Percentiles rank a stretch among this genome's conserved stretches.
Conservation (phyloP, 2,329 filamentous ascomycete species). For the Dichotomopilus funicola region DNA sequence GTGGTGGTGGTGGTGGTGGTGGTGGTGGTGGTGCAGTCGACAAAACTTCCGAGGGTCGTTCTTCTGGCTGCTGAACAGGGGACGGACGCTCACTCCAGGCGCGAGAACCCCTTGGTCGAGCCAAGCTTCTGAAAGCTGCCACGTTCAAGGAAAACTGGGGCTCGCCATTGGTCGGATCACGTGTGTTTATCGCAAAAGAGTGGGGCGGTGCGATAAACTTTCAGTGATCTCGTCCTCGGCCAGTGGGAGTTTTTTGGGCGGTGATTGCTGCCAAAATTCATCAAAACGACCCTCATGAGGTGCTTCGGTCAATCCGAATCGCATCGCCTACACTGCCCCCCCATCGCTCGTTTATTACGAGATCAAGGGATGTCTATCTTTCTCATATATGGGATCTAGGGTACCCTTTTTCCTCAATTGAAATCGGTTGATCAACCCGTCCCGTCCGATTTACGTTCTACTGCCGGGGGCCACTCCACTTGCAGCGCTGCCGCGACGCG, state of each 20-base stretch:
- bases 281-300: slow-evolving; percentile 5
- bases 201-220: too few species aligned
- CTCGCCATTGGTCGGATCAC: slow-evolving; percentile 19
- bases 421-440: not conserved
- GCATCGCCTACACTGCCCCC: not conserved
- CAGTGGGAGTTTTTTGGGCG: not conserved
- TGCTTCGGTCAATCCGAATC: not conserved
- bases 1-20: too few species aligned
- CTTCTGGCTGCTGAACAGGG: too few species aligned
- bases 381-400: not conserved
- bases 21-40: too few species aligned
- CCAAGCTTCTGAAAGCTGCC: slow-evolving; percentile 39
- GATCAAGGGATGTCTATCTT: not conserved
- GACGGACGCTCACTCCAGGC: too few species aligned
- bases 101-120: not conserved
- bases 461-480: slow-evolving; percentile 3
- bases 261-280: slow-evolving; percentile 7
- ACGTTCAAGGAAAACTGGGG: slow-evolving; percentile 40
- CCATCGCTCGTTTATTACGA: not conserved
- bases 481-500: slow-evolving; percentile 9
- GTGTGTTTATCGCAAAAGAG: slow-evolving; percentile 5
- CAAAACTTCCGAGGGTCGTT: too few species aligned
- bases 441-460: not conserved
- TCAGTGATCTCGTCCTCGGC: too few species aligned
- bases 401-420: slow-evolving; percentile 2